Conservation (phyloP, 2,329 filamentous ascomycete genomes). For the Fusarium sp. region DNA sequence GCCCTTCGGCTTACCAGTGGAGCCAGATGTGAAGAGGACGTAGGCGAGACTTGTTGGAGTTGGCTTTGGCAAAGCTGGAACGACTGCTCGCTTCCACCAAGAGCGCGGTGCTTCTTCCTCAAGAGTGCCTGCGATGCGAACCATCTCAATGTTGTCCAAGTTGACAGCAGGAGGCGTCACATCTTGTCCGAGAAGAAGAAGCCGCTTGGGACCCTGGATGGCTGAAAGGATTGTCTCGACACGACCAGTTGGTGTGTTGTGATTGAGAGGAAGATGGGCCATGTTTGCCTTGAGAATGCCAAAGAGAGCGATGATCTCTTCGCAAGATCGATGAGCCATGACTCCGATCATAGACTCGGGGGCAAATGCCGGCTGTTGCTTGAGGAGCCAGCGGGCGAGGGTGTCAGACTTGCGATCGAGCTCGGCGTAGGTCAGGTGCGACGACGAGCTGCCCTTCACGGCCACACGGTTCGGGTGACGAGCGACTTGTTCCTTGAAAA, state of each 20-base stretch:
- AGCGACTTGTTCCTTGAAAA: constrained; percentile 38
- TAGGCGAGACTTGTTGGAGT: constrained; percentile 27
- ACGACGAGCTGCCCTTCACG: constrained; percentile 24
- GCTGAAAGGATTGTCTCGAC: constrained; percentile 19
- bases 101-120: neutral
- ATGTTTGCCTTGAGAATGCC: constrained; percentile 33
- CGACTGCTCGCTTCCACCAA: neutral
- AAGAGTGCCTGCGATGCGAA: neutral
- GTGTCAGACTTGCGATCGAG: constrained; percentile 23
- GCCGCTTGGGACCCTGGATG: neutral
- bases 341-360: constrained; percentile 16
- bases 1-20: constrained; percentile 37
- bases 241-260: constrained; percentile 17
- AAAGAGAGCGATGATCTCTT: constrained; percentile 13
- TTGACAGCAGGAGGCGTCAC: neutral
- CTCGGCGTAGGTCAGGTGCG: constrained; percentile 30
- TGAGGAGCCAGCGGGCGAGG: neutral
- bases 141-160: neutral
- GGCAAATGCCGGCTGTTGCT: neutral
- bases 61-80: neutral
- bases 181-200: constrained; percentile 5
- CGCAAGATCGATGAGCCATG: constrained; percentile 9
- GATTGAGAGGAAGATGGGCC: constrained; percentile 30
- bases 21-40: constrained; percentile 39
- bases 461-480: constrained; percentile 20